These are phyloP conservation scores for Aspergillus persii DNA, from an alignment of 2,329 filamentous ascomycete genomes.

Conservation along the genomic window DNA sequence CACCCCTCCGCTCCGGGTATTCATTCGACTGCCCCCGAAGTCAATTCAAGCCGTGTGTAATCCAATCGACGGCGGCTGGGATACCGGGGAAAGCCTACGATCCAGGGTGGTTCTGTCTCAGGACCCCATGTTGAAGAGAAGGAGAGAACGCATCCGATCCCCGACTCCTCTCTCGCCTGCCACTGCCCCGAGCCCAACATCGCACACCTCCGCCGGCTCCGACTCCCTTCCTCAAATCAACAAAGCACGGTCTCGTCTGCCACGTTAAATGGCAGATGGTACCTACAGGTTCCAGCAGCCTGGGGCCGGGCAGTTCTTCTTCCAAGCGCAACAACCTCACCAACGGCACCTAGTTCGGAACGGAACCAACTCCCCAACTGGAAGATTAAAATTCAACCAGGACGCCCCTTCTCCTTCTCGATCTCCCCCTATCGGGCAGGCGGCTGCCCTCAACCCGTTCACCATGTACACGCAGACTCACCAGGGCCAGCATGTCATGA, in stretches of 20 bases:
- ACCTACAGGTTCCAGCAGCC: slow-evolving; percentile 55
- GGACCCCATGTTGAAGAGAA: slow-evolving; percentile 51
- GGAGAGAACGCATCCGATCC: slow-evolving; percentile 44
- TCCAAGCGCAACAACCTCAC: slow-evolving; percentile 45
- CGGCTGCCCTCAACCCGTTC: slow-evolving; percentile 43
- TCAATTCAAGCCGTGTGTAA: slow-evolving; percentile 11
- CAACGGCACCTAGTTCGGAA: slow-evolving; percentile 45
- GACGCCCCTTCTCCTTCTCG: slow-evolving; percentile 50
- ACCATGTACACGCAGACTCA: slow-evolving; percentile 50
- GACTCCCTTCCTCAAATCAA: slow-evolving; percentile 29
- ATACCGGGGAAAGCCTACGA: slow-evolving; percentile 15
- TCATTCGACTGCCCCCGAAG: slow-evolving; percentile 7
- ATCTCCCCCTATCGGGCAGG: slow-evolving; percentile 45
- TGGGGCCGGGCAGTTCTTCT: slow-evolving; percentile 52
- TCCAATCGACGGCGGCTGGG: slow-evolving; percentile 17
- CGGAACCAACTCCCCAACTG: slow-evolving; percentile 47
- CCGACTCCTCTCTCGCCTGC: slow-evolving; percentile 31
- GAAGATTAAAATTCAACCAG: slow-evolving; percentile 45
- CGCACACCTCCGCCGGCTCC: slow-evolving; percentile 23
- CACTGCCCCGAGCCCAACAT: slow-evolving; percentile 22
- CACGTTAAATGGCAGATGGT: slow-evolving; percentile 56
- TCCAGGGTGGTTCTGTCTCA: slow-evolving; percentile 34
- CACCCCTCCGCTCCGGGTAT: slow-evolving; percentile 9
- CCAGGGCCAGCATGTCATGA: slow-evolving; percentile 50
- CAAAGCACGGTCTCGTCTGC: slow-evolving; percentile 45